Evolutionary conservation across 2,329 filamentous ascomycete species (phyloP), one percentile per base, ranked within the genome.

Genomic region (Arthrobotrys pseudoclavata): DNA sequence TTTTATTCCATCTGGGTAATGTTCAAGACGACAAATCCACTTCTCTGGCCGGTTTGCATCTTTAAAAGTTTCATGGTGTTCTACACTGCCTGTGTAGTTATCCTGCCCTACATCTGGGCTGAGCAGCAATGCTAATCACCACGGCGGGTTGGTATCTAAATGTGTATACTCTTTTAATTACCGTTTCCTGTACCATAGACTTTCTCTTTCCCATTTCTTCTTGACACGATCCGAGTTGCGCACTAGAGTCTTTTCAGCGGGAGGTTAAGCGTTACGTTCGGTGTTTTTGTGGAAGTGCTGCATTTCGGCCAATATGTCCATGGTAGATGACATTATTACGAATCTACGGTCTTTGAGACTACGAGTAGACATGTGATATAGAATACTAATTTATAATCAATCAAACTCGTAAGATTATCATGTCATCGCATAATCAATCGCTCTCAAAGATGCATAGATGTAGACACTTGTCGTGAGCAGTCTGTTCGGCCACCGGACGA

Each of bases 1-100:
- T 90, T 98, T 80, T 88, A 97, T 80, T 90, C 91, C 26, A 93
- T 98, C 80, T 96, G 92, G 91, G 84, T 90, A 50, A 84, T 90
- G 79, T 86, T 87, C 82, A 82, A 87, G 82, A 83, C 87, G 79
- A 81, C 86, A 0, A 85, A 86, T 55, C 81, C 83, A 83, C 88
- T 79, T 81, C 89, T 88, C 81, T 84, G 91, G 48, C 92, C 93
- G 0, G 76, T 92, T 12, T 87, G 90, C 9, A 79, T 93, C 2
- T 84, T 91, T 57, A 88, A 91, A 82, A 89, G 89, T 31, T 82
- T 92, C 3, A 84, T 90, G 79, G 90, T 97, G 62, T 89, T 97
- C 72, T 94, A 88, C 87, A 96, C 90, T 80, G 94, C 94, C 0
- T 92, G 90, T 81, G 85, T 91, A 61, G 92, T 97, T 13, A 94